These are phyloP conservation scores for Verticillium zaregamsianum DNA, from an alignment of 2,329 filamentous ascomycete genomes.

Conservation along the genomic window DNA sequence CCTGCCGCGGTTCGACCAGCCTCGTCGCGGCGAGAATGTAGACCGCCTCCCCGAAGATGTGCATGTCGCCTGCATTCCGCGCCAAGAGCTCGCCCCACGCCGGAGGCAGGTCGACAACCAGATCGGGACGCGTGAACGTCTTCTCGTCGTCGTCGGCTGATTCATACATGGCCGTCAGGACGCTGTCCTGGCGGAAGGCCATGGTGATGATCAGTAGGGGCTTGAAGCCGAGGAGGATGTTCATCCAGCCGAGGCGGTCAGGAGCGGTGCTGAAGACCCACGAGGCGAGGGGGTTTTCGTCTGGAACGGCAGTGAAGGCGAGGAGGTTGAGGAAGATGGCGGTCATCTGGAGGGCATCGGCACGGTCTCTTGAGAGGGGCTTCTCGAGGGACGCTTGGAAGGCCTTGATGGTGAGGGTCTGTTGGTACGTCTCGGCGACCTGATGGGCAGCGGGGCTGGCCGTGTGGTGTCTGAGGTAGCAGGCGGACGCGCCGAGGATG, in stretches of 20 bases:
- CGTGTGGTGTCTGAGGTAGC: constrained; percentile 16
- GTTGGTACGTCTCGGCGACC: constrained; percentile 18
- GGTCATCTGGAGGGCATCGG: constrained; percentile 19
- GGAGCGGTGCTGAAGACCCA: constrained; percentile 16
- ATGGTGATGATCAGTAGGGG: constrained; percentile 15
- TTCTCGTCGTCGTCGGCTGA: constrained; percentile 10
- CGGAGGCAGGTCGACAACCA: constrained; percentile 11
- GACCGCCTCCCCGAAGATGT: constrained; percentile 8
- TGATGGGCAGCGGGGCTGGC: constrained; percentile 1
- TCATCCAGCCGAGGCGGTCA: constrained; percentile 16
- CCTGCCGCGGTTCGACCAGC: constrained; percentile 6
- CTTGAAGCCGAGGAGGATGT: constrained; percentile 17
- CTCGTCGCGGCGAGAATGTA: constrained; percentile 9
- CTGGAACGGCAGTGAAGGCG: constrained; percentile 12
- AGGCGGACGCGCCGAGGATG: constrained; percentile 18
- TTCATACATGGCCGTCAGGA: constrained; percentile 13
- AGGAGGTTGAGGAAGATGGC: constrained; percentile 19
- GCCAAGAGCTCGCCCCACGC: constrained; percentile 11
- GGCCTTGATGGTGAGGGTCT: constrained; percentile 14
- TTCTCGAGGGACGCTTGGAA: constrained; percentile 16
- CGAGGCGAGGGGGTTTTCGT: constrained; percentile 10
- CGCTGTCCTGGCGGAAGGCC: constrained; percentile 12
- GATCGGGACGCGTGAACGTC: constrained; percentile 7
- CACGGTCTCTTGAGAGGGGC: constrained; percentile 12
- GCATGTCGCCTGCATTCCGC: background rate